A percentile compares a stretch with the other conserved stretches of the same genome.
Evolutionary conservation across 169 alveolate genomes (phyloP).

Genomic region (Plasmodium coatneyi): DNA sequence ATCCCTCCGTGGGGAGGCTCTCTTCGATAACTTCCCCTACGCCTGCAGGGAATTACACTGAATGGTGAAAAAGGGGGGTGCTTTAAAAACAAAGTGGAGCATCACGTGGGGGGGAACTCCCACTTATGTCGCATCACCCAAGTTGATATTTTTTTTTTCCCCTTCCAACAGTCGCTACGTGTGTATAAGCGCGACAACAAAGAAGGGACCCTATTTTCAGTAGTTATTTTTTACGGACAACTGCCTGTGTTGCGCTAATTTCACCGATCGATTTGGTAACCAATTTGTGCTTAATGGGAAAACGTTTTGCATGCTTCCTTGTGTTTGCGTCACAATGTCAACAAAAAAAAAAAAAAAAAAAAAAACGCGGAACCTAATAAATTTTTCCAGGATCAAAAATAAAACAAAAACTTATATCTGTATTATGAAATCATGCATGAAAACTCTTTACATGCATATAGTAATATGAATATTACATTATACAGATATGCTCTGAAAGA

Average conservation of each 20-base stretch:
- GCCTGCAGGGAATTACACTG: neutral
- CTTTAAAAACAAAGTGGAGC: neutral
- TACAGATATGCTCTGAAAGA: no score
- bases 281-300: neutral
- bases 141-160: neutral
- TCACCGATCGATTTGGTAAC: neutral
- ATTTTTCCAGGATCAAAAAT: no score
- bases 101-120: neutral
- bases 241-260: no score
- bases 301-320: neutral
- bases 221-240: neutral
- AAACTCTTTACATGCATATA: no score
- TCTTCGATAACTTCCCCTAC: neutral
- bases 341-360: neutral
- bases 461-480: no score
- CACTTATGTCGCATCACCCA: neutral
- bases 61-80: neutral
- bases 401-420: no score
- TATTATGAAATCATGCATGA: no score
- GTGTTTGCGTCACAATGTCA: neutral
- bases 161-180: neutral
- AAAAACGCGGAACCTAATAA: no score
- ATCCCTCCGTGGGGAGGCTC: neutral
- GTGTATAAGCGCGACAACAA: neutral
- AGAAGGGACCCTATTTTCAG: neutral